Conservation (phyloP, 1,139 yeast species). For the Eremothecium coryli region DNA sequence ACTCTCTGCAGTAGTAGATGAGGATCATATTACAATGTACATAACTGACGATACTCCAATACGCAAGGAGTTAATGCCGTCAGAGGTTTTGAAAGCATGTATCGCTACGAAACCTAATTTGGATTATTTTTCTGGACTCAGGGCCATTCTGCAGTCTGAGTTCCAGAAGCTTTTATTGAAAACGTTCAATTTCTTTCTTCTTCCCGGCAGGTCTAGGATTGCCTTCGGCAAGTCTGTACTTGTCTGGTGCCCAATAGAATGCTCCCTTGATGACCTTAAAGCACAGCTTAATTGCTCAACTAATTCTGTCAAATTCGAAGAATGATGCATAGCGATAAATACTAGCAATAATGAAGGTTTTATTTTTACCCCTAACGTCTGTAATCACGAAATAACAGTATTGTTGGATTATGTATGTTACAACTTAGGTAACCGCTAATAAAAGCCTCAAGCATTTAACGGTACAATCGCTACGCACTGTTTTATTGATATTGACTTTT, state of each 20-base stretch:
- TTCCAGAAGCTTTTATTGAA: neutral
- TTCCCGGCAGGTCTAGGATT: neutral
- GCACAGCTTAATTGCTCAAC: constrained; percentile 9
- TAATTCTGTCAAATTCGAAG: constrained; percentile 1
- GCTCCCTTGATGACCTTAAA: constrained; percentile 19
- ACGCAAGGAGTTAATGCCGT: constrained; percentile 13
- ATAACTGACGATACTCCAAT: constrained; percentile 13
- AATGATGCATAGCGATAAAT: too few relatives aligned
- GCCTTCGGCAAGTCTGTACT: constrained; percentile 8
- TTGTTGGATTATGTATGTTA: too few relatives aligned
- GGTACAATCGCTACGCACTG: too few relatives aligned
- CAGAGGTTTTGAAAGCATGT: constrained; percentile 12
- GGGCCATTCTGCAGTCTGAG: neutral
- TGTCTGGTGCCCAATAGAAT: constrained; percentile 22
- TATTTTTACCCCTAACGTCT: neutral
- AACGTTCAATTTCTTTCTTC: constrained; percentile 2
- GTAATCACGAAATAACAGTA: too few relatives aligned
- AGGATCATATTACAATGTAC: constrained; percentile 2
- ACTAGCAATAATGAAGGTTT: too few relatives aligned
- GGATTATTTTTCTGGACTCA: constrained; percentile 13
- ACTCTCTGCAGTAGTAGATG: constrained; percentile 1
- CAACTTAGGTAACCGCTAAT: too few relatives aligned
- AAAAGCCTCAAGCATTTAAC: too few relatives aligned
- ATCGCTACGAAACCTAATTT: constrained; percentile 12
- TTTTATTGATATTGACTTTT: too few relatives aligned